A percentile compares a stretch with the other conserved stretches of the same genome.
These are phyloP conservation scores for Cytospora chrysosperma DNA, from an alignment of 2,329 filamentous ascomycete species.

Conservation along the genomic window DNA sequence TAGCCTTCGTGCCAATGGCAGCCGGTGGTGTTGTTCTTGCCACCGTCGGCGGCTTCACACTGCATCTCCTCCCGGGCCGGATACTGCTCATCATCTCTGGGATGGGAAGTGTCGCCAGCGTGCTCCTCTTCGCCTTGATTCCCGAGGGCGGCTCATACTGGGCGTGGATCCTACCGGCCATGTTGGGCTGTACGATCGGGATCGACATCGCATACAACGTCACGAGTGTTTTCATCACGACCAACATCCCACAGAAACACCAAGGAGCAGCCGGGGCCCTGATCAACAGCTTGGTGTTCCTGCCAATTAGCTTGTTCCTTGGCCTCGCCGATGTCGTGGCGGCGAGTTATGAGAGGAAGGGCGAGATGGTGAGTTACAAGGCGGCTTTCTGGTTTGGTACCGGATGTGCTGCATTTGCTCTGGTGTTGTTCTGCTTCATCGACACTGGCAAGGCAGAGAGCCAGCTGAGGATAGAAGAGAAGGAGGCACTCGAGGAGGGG, in stretches of 20 bases:
- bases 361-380: constrained; percentile 55
- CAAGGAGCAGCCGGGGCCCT: constrained; percentile 73
- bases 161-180: constrained; percentile 71
- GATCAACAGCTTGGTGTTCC: constrained; percentile 68
- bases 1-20: constrained; percentile 68
- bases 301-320: constrained; percentile 70
- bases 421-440: constrained; percentile 57
- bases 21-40: constrained; percentile 67
- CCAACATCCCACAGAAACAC: constrained; percentile 61
- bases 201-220: constrained; percentile 77
- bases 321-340: constrained; percentile 67
- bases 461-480: constrained; percentile 50
- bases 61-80: constrained; percentile 64
- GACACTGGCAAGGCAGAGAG: constrained; percentile 54
- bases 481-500: neutral
- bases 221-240: constrained; percentile 75
- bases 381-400: constrained; percentile 67
- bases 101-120: constrained; percentile 56
- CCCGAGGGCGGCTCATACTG: constrained; percentile 64
- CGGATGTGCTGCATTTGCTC: constrained; percentile 50
- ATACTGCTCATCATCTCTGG: constrained; percentile 62
- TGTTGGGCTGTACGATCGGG: constrained; percentile 68
- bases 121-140: constrained; percentile 63
- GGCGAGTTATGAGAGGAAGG: constrained; percentile 34
- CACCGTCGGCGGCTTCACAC: constrained; percentile 61